Conservation (phyloP, 352 stramenopile genomes). For the Phytophthora quininea region DNA sequence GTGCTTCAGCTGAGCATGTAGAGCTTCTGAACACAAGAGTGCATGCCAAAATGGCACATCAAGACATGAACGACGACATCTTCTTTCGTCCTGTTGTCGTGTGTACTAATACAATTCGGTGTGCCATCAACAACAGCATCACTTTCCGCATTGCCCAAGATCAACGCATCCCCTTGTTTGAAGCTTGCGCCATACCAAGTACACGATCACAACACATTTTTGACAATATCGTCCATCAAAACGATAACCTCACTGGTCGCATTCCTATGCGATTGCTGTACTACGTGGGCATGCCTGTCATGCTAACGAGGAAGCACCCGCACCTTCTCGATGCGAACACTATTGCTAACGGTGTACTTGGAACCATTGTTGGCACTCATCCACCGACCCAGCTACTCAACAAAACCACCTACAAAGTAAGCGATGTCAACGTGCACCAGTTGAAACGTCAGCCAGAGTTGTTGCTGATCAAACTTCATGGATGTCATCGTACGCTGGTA, state of each 20-base stretch:
- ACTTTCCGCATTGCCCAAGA: constrained; percentile 1
- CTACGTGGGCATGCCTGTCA: background rate
- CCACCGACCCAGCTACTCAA: background rate
- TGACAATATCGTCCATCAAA: background rate
- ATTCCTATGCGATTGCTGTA: background rate
- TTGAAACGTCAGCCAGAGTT: constrained; percentile 8
- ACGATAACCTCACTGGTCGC: background rate
- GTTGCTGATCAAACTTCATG: background rate
- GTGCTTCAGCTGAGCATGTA: background rate
- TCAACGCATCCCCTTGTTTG: background rate
- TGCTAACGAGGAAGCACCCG: background rate
- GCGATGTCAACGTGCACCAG: background rate
- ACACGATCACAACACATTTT: background rate
- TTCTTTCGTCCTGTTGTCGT: constrained; percentile 8
- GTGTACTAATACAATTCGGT: constrained; percentile 2
- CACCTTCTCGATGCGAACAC: constrained; percentile 1
- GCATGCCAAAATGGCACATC: background rate
- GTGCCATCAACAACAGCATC: constrained; percentile 8
- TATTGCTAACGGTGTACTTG: constrained; percentile 20
- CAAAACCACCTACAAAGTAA: background rate
- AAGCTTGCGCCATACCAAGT: background rate
- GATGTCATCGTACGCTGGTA: constrained; percentile 8
- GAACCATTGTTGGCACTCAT: constrained; percentile 14
- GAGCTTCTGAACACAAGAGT: constrained; percentile 5
- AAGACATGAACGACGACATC: background rate